Percentiles rank a stretch among this genome's conserved stretches.
Conservation (phyloP, 2,329 filamentous ascomycete species). For the Plenodomus biglobosus region DNA sequence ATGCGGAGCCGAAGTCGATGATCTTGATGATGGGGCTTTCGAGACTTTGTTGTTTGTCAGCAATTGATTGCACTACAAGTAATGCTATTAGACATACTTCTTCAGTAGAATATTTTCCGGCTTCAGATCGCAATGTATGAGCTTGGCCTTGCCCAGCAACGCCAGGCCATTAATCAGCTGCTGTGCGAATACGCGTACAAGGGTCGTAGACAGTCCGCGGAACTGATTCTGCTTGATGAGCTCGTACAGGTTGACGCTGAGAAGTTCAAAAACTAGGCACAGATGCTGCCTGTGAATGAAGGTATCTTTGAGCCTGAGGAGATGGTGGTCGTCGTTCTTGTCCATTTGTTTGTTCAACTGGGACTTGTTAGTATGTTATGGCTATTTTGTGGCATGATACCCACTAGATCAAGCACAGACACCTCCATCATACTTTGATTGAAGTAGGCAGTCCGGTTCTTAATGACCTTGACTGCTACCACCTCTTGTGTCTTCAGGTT, state of each 20-base stretch:
- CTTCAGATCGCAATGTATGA: constrained; percentile 98
- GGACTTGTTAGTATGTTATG: constrained; percentile 9
- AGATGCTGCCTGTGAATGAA: constrained; percentile 98
- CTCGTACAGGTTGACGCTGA: constrained; percentile 97
- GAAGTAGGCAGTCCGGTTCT: constrained; percentile 98
- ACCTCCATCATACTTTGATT: constrained; percentile 99
- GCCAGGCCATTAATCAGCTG: constrained; percentile 91
- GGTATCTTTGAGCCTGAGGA: constrained; percentile 91
- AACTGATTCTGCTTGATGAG: constrained; percentile 99
- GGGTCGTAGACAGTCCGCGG: constrained; percentile 90
- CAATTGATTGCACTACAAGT: not conserved
- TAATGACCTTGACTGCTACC: constrained; percentile 98
- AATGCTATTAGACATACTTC: constrained; percentile 60
- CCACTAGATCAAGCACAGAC: constrained; percentile 89
- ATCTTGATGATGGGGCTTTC: constrained; percentile 99
- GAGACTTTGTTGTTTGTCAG: constrained; percentile 56
- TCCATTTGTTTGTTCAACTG: constrained; percentile 97
- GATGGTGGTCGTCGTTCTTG: constrained; percentile 98
- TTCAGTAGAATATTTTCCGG: constrained; percentile 97
- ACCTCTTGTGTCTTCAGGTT: constrained; percentile 98
- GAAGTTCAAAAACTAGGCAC: constrained; percentile 91
- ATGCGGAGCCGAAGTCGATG: constrained; percentile 98
- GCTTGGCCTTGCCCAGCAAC: constrained; percentile 88
- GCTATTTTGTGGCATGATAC: constrained; percentile 25
- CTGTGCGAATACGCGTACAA: constrained; percentile 96